Evolutionary conservation across 495 filamentous ascomycete species (phyloP), one percentile per base, ranked within the genome.

Genomic region (Neurospora tetrasperma): DNA sequence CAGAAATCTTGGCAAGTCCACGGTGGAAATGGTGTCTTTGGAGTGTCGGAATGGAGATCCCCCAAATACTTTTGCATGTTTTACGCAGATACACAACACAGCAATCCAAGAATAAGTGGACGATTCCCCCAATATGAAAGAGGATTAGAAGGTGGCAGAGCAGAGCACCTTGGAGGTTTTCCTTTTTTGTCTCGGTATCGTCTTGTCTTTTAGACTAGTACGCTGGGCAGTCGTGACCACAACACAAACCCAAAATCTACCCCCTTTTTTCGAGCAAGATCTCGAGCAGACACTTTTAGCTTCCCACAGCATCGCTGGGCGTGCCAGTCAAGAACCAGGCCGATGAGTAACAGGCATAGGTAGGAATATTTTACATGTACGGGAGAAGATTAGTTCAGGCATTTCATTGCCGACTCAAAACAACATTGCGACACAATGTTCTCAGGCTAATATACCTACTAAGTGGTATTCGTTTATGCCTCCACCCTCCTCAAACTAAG

Each of bases 21-120:
- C 72, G 81, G 83, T 76, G 76, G 83, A 81, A 82, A 79, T 79
- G 85, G 85, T 86, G 85, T 86, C 83, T 84, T 83, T 80, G 84
- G 83, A 85, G 84, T 84, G 84, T 31, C 78, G 83, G 83, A 80
- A 80, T 80, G 84, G 82, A 83, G 81, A 84, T 80, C 75, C 76
- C 79, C 79, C 81, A 77, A 82, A 82, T 83, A 78, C 70, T 82
- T 82, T 84, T 84, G 85, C 84, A 86, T 85, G 79, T 80, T 86
- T 84, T 85, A 80, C 80, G 80, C 81, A 84, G 79, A 82, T 83
- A 83, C 82, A 83, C 82, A 82, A 76, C 54, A 66, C 54, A 66
- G 27, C 54, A 82, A 69, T 74, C 73, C 78, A 80, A 70, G 79
- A 81, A 75, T 80, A 77, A 75, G 69, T 77, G 79, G 82, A 76